A percentile compares a stretch with the other conserved stretches of the same genome.
phyloP scores from a whole-genome alignment of 805 yeast genomes.

The Saccharomycopsis sp. region DNA sequence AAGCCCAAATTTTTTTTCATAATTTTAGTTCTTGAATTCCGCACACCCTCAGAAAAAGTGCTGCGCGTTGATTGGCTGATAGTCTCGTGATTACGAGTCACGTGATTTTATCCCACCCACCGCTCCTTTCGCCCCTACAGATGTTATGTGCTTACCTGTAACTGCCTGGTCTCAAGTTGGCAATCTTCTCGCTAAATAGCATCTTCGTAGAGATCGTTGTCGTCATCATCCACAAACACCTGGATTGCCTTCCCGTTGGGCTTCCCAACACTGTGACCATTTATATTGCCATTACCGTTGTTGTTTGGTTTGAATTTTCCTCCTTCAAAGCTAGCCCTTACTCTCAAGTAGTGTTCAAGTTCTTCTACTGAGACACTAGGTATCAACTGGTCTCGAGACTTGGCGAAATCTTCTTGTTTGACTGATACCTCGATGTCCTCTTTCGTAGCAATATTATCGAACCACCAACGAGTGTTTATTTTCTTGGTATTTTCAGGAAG shows the following conservation, averaged over 20 bases:
- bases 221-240: not conserved
- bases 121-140: too few species aligned
- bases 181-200: too few species aligned
- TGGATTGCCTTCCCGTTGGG: conserved; percentile 5
- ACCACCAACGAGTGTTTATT: conserved; percentile 79
- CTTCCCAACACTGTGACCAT: conserved; percentile 4
- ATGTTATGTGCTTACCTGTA: too few species aligned
- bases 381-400: conserved; percentile 58
- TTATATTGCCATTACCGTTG: conserved; percentile 1
- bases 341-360: conserved; percentile 65
- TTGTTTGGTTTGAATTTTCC: conserved; percentile 4
- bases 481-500: conserved; percentile 29
- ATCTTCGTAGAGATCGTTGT: conserved; percentile 6
- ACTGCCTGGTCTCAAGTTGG: too few species aligned
- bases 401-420: conserved; percentile 61
- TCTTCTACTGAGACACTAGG: conserved; percentile 90
- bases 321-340: conserved; percentile 56
- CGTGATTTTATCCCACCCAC: too few species aligned
- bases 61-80: too few species aligned
- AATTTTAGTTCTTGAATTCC: too few species aligned
- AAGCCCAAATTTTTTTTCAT: too few species aligned
- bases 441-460: conserved; percentile 64
- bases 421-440: conserved; percentile 66
- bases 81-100: too few species aligned
- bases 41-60: too few species aligned